Conservation (phyloP, 2,329 filamentous ascomycete genomes). For the Fusarium siculi region DNA sequence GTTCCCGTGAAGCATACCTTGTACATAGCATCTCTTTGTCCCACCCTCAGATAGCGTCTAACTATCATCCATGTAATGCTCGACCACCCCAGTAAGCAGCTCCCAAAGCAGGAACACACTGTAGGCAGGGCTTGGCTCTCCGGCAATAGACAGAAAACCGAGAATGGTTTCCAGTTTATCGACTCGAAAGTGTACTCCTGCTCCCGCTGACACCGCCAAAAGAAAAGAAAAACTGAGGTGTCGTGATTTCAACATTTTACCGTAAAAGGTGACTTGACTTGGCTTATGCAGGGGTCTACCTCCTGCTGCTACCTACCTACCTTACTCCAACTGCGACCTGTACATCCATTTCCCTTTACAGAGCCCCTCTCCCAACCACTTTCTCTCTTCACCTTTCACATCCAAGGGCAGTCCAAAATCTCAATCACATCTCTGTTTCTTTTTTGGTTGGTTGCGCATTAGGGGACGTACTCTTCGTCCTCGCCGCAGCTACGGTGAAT, state of each 20-base stretch:
- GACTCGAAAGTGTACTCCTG: neutral
- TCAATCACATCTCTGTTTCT: slow-evolving; percentile 27
- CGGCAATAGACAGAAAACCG: slow-evolving; percentile 21
- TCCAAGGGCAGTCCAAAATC: slow-evolving; percentile 1
- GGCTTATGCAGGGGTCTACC: slow-evolving; percentile 26
- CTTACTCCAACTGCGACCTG: slow-evolving; percentile 11
- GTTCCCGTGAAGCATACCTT: slow-evolving; percentile 7
- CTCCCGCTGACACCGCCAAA: slow-evolving; percentile 12
- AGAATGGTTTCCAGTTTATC: slow-evolving; percentile 4
- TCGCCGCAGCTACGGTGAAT: slow-evolving; percentile 29
- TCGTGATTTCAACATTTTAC: slow-evolving; percentile 18
- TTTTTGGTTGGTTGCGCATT: slow-evolving; percentile 20
- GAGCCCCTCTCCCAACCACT: slow-evolving; percentile 37
- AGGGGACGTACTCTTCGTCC: slow-evolving; percentile 25
- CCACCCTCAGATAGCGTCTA: slow-evolving; percentile 24
- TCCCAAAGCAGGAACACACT: neutral
- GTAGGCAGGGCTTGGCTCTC: slow-evolving; percentile 25
- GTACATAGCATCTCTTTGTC: slow-evolving; percentile 21
- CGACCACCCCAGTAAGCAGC: slow-evolving; percentile 16
- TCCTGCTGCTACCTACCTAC: neutral
- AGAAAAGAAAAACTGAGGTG: slow-evolving; percentile 10
- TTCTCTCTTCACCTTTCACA: slow-evolving; percentile 27
- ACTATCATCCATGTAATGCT: neutral
- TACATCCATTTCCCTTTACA: slow-evolving; percentile 22
- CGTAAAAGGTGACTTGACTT: neutral